Evolutionary conservation across 78 protist genomes (phyloP).

Genomic region (slime mould (Dictyostelium discoideum)): DNA sequence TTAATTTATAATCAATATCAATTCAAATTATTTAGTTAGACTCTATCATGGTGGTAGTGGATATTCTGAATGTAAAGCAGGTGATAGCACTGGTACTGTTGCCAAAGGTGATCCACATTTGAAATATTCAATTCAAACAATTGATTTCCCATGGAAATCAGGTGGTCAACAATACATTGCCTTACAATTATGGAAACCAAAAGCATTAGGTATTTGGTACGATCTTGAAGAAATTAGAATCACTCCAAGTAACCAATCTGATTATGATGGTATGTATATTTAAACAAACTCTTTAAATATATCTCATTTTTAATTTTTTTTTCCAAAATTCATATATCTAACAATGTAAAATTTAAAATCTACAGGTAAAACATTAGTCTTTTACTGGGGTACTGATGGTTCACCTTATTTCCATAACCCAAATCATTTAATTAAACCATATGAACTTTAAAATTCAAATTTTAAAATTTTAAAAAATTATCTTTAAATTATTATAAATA

Average conservation of each 20-base stretch:
- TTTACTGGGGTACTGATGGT: not conserved
- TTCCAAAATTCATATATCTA: too few relatives aligned
- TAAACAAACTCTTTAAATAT: too few relatives aligned
- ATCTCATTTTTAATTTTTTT: too few relatives aligned
- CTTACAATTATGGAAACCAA: not conserved
- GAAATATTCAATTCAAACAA: not conserved
- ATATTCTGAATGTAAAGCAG: not conserved
- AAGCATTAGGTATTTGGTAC: not conserved
- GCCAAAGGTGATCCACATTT: not conserved
- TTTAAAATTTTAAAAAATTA: too few relatives aligned
- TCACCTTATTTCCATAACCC: not conserved
- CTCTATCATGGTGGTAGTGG: not conserved
- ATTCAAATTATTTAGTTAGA: not conserved
- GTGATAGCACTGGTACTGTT: not conserved
- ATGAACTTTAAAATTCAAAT: not conserved
- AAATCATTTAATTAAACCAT: not conserved
- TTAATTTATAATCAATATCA: not conserved
- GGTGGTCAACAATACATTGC: not conserved
- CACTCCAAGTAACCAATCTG: not conserved
- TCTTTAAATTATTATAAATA: too few relatives aligned
- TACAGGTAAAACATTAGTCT: not conserved
- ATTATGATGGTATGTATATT: not conserved
- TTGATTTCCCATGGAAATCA: not conserved
- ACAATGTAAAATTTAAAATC: too few relatives aligned
- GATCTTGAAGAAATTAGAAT: not conserved